These are phyloP conservation scores for Fusarium buxicola DNA, from an alignment of 2,329 filamentous ascomycete species.

Conservation along the genomic window DNA sequence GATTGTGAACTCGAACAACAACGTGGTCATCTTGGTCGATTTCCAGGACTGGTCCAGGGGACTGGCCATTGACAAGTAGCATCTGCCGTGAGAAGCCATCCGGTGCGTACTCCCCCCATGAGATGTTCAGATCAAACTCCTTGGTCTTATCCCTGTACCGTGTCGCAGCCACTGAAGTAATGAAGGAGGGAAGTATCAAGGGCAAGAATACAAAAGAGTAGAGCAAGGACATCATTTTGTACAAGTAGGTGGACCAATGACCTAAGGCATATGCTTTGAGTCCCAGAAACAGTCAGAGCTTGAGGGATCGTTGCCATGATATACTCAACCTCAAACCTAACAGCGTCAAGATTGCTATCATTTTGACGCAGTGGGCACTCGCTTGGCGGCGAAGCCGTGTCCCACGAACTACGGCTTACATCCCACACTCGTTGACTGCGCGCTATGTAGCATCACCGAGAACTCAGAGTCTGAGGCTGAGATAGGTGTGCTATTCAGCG, in stretches of 20 bases:
- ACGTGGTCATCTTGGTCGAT: conserved; percentile 64
- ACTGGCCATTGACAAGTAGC: conserved; percentile 68
- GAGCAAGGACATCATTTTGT: conserved; percentile 25
- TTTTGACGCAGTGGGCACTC: no score
- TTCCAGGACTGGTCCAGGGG: conserved; percentile 70
- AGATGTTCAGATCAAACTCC: conserved; percentile 48
- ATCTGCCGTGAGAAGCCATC: conserved; percentile 59
- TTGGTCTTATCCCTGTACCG: conserved; percentile 23
- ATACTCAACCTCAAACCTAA: no score
- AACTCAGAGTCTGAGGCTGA: no score
- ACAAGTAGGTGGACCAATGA: neutral
- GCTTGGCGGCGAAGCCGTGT: no score
- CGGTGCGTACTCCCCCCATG: conserved; percentile 54
- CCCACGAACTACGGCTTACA: conserved; percentile 4
- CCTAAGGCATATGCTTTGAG: no score
- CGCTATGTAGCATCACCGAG: neutral
- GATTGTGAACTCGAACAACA: conserved; percentile 58
- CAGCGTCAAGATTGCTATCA: no score
- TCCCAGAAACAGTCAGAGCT: no score
- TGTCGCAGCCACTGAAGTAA: conserved; percentile 12
- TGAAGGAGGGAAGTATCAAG: conserved; percentile 13
- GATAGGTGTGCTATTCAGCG: no score
- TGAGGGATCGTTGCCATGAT: no score
- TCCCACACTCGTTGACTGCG: neutral
- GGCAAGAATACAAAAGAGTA: conserved; percentile 11